Evolutionary conservation across 257 asterid genomes (phyloP).

Genomic region (Nicotiana paniculata): DNA sequence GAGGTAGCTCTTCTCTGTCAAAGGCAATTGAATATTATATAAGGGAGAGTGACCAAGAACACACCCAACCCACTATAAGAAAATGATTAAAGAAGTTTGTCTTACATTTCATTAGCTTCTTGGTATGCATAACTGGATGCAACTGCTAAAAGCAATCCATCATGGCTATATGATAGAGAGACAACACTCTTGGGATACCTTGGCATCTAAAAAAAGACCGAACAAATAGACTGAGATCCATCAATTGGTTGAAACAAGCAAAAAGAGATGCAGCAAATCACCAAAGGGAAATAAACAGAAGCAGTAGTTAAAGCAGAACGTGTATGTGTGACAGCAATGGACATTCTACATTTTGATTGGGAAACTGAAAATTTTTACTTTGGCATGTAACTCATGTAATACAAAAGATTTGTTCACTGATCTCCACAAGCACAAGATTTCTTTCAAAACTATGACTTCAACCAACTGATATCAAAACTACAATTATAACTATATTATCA

Average conservation of each 20-base stretch:
- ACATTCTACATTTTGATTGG: background rate
- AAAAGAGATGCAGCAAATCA: background rate
- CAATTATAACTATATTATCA: background rate
- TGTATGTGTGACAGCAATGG: background rate
- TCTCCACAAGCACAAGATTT: background rate
- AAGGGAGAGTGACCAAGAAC: background rate
- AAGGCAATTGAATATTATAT: conserved; percentile 5
- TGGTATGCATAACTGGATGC: conserved; percentile 75
- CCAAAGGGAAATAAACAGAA: background rate
- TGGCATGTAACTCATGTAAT: background rate
- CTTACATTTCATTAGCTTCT: conserved; percentile 71
- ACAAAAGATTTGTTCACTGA: background rate
- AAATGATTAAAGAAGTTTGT: background rate
- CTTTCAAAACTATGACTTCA: background rate
- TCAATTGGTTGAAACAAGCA: conserved; percentile 6
- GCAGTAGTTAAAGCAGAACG: background rate
- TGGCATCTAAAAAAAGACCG: conserved; percentile 42
- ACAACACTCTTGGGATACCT: conserved; percentile 51
- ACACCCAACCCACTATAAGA: background rate
- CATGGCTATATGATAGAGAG: conserved; percentile 68
- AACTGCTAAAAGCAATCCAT: conserved; percentile 64
- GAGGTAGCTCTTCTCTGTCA: conserved; percentile 71
- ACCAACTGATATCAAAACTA: background rate
- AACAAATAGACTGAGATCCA: conserved; percentile 6
- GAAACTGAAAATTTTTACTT: background rate